Conservation (phyloP, 768 basidiomycete genomes). For the Pseudohyphozyma bogoriensis region DNA sequence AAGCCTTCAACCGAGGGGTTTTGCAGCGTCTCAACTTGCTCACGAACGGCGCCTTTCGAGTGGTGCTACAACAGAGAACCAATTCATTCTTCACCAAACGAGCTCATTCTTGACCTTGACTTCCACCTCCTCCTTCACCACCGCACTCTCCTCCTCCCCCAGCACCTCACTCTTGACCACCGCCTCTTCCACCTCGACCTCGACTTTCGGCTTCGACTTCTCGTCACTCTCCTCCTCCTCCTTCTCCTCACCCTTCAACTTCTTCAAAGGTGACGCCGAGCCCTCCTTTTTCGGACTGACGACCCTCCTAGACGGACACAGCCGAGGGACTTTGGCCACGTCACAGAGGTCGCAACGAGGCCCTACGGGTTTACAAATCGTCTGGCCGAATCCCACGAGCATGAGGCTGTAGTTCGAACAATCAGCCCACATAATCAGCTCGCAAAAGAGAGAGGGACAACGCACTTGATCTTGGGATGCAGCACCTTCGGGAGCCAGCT, state of each 20-base stretch:
- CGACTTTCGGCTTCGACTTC: background rate
- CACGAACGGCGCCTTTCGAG: too few relatives aligned
- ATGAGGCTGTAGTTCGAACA: constrained; percentile 2
- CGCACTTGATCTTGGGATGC: constrained; percentile 25
- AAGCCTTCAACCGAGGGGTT: too few relatives aligned
- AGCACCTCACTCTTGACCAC: background rate
- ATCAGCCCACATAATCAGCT: too few relatives aligned
- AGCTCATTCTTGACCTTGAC: background rate
- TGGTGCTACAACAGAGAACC: too few relatives aligned
- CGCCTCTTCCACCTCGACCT: background rate
- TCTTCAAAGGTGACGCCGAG: background rate
- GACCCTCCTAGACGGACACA: constrained; percentile 19
- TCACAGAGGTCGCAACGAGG: constrained; percentile 26
- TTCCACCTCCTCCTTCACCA: background rate
- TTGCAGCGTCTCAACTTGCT: too few relatives aligned
- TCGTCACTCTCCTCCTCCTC: background rate
- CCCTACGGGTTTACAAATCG: constrained; percentile 29
- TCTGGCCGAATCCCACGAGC: constrained; percentile 34
- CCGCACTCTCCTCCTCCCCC: background rate
- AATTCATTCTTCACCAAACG: too few relatives aligned
- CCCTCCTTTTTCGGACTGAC: background rate
- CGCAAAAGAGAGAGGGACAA: too few relatives aligned
- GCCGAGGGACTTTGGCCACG: background rate
- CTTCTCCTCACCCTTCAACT: background rate
- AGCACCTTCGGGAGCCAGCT: constrained; percentile 31